Percentiles rank a stretch among this genome's conserved stretches.
These are phyloP conservation scores for Chimonanthus salicifolius DNA, from an alignment of 164 flowering plant genomes.

Conservation along the genomic window DNA sequence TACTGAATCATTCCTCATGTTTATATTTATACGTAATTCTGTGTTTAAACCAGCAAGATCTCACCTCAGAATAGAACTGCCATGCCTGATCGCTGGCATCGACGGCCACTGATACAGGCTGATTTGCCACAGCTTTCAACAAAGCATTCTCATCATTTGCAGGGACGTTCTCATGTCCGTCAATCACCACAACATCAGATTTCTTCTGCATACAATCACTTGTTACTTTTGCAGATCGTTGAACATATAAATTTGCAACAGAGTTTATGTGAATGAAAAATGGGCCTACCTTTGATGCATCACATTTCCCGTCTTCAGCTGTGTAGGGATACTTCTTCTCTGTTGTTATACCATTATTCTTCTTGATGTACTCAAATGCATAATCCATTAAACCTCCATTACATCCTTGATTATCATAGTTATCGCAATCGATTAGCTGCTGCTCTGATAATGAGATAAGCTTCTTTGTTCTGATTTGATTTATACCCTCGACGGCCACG, in stretches of 20 bases:
- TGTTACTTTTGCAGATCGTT: not conserved
- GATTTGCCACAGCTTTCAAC: constrained; percentile 66
- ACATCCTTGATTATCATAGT: constrained; percentile 59
- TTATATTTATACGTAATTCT: not conserved
- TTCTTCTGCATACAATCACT: constrained; percentile 32
- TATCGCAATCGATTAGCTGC: constrained; percentile 82
- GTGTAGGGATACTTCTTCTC: constrained; percentile 66
- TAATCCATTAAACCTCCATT: constrained; percentile 81
- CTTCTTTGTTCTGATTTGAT: constrained; percentile 65
- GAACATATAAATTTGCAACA: not conserved
- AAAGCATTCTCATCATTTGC: constrained; percentile 56
- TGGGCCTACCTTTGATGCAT: constrained; percentile 35
- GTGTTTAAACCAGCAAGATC: not conserved
- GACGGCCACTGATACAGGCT: constrained; percentile 81
- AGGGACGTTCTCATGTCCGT: constrained; percentile 77
- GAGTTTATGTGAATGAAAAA: not conserved
- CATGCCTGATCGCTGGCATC: constrained; percentile 66
- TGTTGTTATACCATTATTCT: constrained; percentile 61
- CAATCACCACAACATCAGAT: constrained; percentile 46
- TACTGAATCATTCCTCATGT: too few species aligned
- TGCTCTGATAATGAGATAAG: constrained; percentile 76
- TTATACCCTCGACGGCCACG: constrained; percentile 78
- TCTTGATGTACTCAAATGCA: constrained; percentile 65
- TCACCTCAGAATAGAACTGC: constrained; percentile 81
- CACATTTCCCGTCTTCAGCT: constrained; percentile 57